These are phyloP conservation scores for Sugiyamaella xylanicola DNA, from an alignment of 1,139 yeast genomes.

Conservation along the genomic window DNA sequence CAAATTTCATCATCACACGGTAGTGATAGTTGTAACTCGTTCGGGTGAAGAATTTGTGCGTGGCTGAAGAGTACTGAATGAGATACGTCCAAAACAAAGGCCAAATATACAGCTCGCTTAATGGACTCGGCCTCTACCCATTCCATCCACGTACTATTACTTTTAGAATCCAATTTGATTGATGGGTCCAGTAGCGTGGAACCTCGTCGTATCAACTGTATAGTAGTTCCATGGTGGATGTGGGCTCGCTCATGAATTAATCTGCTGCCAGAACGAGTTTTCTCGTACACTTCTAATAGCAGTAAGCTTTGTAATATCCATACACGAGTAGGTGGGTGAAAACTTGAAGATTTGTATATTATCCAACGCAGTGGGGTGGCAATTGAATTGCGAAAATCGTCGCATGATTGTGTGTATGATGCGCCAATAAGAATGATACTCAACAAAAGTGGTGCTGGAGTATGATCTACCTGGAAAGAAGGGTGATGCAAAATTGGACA, in stretches of 20 bases:
- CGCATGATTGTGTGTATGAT: slow-evolving; percentile 25
- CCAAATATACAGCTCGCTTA: slow-evolving; percentile 76
- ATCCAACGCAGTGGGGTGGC: slow-evolving; percentile 65
- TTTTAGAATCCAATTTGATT: slow-evolving; percentile 29
- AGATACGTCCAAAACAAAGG: slow-evolving; percentile 74
- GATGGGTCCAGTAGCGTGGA: slow-evolving; percentile 52
- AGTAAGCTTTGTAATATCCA: slow-evolving; percentile 70
- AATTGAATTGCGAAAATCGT: slow-evolving; percentile 45
- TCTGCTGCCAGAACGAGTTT: slow-evolving; percentile 53
- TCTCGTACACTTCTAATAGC: slow-evolving; percentile 67
- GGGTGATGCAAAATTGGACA: slow-evolving; percentile 65
- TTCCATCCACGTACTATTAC: slow-evolving; percentile 46
- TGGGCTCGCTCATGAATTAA: slow-evolving; percentile 67
- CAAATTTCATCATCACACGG: slow-evolving; percentile 82
- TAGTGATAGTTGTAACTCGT: slow-evolving; percentile 67
- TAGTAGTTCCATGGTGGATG: slow-evolving; percentile 74
- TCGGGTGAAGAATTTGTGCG: slow-evolving; percentile 64
- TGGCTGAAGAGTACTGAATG: slow-evolving; percentile 85
- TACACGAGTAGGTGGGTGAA: slow-evolving; percentile 56
- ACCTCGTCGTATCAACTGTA: slow-evolving; percentile 69
- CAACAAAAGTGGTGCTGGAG: slow-evolving; percentile 57
- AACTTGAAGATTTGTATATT: slow-evolving; percentile 60
- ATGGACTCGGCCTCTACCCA: slow-evolving; percentile 81
- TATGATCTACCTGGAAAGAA: slow-evolving; percentile 56
- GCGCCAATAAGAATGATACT: slow-evolving; percentile 61